Evolutionary conservation across 2,329 filamentous ascomycete species (phyloP), one percentile per base, ranked within the genome.

Genomic region (Nemania sp.): DNA sequence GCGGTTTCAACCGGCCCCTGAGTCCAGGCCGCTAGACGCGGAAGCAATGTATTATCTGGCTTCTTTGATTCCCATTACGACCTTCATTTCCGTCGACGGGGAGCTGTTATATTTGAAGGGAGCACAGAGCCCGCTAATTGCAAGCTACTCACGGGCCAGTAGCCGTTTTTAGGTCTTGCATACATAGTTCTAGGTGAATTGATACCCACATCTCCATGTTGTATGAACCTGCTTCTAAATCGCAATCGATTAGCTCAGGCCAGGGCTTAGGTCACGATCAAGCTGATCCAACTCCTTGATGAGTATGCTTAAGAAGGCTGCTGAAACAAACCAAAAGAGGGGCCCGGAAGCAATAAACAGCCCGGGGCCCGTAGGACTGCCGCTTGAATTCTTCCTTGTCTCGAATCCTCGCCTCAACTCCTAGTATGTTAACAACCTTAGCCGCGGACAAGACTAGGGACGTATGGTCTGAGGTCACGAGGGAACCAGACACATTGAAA

Each of bases 1-100:
- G 89, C 51, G 89, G 89, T 5, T 94, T 94, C 77, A 94, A 93
- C 70, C 75, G 89, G 64, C 89, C 89, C 40, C 74, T 92, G 47
- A 89, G 86, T 70, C 84, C 84, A n/a, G 62, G 60, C 9, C 63
- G 64, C 23, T 64, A 60, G 40, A 42, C 9, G 6, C 63, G 44
- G 62, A 66, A 37, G 15, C 22, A 15, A 11, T 2, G 8, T 22
- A 37, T 4, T n/a, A 31, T 17, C 17, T 49, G n/a, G 22, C 34
- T 30, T 7, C 20, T 53, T 43, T 33, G 26, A 12, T 8, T 17
- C 11, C 14, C n/a, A 24, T n/a, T 33, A 28, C 23, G 20, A 22
- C 14, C 8, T 15, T 8, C 26, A 24, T 12, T 44, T 7, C 9
- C 30, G 23, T 22, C 15, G 14, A 15, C 8, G n/a, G 11, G 15